Base-by-base conservation (phyloP, 139 green algal genomes). In the Chlorella sp. region DNA sequence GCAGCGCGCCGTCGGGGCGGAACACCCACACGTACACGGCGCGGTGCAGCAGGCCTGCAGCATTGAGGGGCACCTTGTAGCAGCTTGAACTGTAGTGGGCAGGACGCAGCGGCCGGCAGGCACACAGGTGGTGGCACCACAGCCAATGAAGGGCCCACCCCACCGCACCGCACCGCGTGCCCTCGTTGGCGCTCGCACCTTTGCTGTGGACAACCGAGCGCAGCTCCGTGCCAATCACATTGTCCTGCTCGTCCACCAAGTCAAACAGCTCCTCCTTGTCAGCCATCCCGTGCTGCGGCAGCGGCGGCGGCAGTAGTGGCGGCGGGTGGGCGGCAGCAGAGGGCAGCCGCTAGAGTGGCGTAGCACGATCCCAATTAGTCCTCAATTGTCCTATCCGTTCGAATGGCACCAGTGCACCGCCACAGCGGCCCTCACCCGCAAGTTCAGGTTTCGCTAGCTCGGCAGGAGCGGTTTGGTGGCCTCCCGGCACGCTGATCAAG, bases 21-120 rank as follows among this genome's bases (percentile, higher is more conserved):
- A 93, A 94, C 20, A 96, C 87, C 78, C 88, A 93, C 16, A 55
- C 81, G 76, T 96, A 96, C 11, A 94, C 90, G 2, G 92, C 90
- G 1, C 88, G 88, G 78, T 95, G 92, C 30, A 90, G 86, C 17
- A 95, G 82, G 68, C 92, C 76, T 82, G 76, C 62, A 30, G 23
- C 7, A n/a, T 2, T 7, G n/a, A 6, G 6, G 62, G 23, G 23
- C 21, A 2, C n/a, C 62, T 30, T 51, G 44, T 6, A 9, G 44
- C 44, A 13, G 23, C 62, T 32, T 68, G 23, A n/a, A 32, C n/a
- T 32, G n/a, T n/a, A n/a, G n/a, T n/a, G n/a, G n/a, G n/a, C n/a
- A n/a, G n/a, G n/a, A n/a, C n/a, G n/a, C n/a, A n/a, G n/a, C n/a
- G n/a, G n/a, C n/a, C n/a, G n/a, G n/a, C n/a, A n/a, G n/a, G n/a